Evolutionary conservation across 208 protist species (phyloP), one percentile per base, ranked within the genome.

Genomic region (Giardia muris): DNA sequence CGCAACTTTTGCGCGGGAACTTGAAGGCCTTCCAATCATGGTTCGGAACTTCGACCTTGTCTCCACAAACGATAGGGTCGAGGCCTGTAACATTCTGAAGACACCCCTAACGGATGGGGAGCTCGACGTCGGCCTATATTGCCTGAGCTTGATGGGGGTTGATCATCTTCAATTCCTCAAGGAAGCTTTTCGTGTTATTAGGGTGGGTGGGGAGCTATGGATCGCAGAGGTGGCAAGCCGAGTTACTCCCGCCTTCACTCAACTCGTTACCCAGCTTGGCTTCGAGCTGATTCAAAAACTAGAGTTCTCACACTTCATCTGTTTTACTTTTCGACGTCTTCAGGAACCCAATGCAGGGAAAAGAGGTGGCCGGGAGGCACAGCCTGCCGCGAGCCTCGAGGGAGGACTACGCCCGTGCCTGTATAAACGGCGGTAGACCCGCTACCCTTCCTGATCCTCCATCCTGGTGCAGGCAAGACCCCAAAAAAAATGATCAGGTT

Each of bases 401-500:
- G n/a, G n/a, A n/a, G n/a, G n/a, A n/a, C n/a, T n/a, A n/a, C n/a
- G n/a, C n/a, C n/a, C n/a, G n/a, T n/a, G n/a, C n/a, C n/a, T n/a
- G n/a, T n/a, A n/a, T n/a, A n/a, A n/a, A n/a, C n/a, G n/a, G n/a
- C n/a, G n/a, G n/a, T n/a, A n/a, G n/a, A n/a, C n/a, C n/a, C n/a
- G n/a, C n/a, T n/a, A n/a, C n/a, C n/a, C n/a, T n/a, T n/a, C n/a
- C n/a, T n/a, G n/a, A n/a, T n/a, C n/a, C n/a, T n/a, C n/a, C n/a
- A n/a, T n/a, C n/a, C n/a, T n/a, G n/a, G n/a, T n/a, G n/a, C n/a
- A n/a, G n/a, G n/a, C n/a, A n/a, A n/a, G n/a, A 76, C 57, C 57
- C 10, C 10, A 76, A 76, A 76, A 76, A 30, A 76, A 76, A 89
- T 90, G 98, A 98, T 99, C 86, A 96, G 98, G 86, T 99, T 98